Evolutionary conservation across 2,329 filamentous ascomycete genomes (phyloP), one percentile per base, ranked within the genome.

Genomic region (Fusarium sororula): DNA sequence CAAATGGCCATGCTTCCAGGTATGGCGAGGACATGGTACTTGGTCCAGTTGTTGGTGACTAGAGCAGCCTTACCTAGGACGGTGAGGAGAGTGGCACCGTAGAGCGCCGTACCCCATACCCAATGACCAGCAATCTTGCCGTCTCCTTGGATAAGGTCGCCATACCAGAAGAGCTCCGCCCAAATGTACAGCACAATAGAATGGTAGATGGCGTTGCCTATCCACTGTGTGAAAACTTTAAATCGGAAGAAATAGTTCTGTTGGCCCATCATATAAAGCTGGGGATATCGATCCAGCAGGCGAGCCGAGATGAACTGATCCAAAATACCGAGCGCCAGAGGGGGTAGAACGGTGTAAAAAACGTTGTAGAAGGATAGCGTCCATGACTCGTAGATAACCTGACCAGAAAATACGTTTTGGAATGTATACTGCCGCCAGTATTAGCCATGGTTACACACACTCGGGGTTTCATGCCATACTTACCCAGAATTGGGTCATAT

Each of bases 321-420:
- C 74, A 98, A 94, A 73, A 99, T 97, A 77, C 96, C 96, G 80
- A 99, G 92, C 4, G 94, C 96, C 68, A 99, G 92, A 2, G 96
- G 96, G 22, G 96, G 96, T 24, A 98, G 87, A 26, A 97, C 93
- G 1, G 96, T 99, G 85, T 97, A 99, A 82, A 99, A 93, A 82
- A 99, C 95, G 86, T 99, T 99, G 88, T 98, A 99, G 85, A 98
- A 97, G 13, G 96, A 98, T n/a, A 99, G 87, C 0, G 95, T 98
- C 97, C 97, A 99, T 15, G 96, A 98, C 84, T 99, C 96, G 88
- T 95, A 98, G 81, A 99, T 98, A 80, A 98, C 94, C 81, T 98
- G 93, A 58, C 96, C 96, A 3, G 96, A 98, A 83, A 98, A 99
- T 75, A 94, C 94, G 82, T 99, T 99, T 89, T 98, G 95, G 86